Conservation (phyloP, 2,329 filamentous ascomycete genomes). For the Curvularia hawaiiensis region DNA sequence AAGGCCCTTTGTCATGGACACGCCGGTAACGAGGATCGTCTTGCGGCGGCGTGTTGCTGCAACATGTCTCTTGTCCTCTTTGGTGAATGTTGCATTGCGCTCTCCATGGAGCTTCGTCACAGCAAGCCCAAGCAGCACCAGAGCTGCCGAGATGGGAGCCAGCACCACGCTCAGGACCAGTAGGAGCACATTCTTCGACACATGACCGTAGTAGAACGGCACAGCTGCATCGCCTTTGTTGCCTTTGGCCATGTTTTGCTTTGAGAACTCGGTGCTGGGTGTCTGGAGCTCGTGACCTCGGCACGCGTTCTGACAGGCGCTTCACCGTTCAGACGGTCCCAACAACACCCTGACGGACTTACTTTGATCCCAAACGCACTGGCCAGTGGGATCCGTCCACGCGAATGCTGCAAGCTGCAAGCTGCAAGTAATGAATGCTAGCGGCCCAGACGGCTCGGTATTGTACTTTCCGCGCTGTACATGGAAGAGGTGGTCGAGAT, state of each 20-base stretch:
- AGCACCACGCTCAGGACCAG: slow-evolving; percentile 51
- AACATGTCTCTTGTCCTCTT: slow-evolving; percentile 26
- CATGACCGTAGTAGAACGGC: slow-evolving; percentile 48
- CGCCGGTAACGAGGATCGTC: slow-evolving; percentile 72
- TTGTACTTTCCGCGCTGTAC: slow-evolving; percentile 14
- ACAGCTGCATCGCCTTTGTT: slow-evolving; percentile 11
- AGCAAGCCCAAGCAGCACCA: slow-evolving; percentile 32
- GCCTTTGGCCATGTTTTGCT: slow-evolving; percentile 18
- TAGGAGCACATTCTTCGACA: slow-evolving; percentile 56
- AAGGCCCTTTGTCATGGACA: slow-evolving; percentile 74
- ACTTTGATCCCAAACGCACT: slow-evolving; percentile 7
- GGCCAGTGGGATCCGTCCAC: slow-evolving; percentile 5
- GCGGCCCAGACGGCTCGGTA: slow-evolving; percentile 21
- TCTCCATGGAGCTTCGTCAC: slow-evolving; percentile 24
- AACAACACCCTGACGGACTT: slow-evolving; percentile 13
- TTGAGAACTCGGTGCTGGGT: slow-evolving; percentile 4
- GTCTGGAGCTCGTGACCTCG: slow-evolving; percentile 24
- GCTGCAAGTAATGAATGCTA: slow-evolving; percentile 17
- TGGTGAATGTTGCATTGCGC: slow-evolving; percentile 19
- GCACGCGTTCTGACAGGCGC: slow-evolving; percentile 11
- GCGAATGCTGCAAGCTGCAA: slow-evolving; percentile 9
- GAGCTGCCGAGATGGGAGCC: slow-evolving; percentile 55
- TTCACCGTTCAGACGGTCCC: slow-evolving; percentile 13
- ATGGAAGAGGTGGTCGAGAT: slow-evolving; percentile 22
- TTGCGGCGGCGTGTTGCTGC: slow-evolving; percentile 40